Evolutionary conservation across 176 grass and related monocot genomes (phyloP), one percentile per base, ranked within the genome.

Genomic region (Aegilops longissima): DNA sequence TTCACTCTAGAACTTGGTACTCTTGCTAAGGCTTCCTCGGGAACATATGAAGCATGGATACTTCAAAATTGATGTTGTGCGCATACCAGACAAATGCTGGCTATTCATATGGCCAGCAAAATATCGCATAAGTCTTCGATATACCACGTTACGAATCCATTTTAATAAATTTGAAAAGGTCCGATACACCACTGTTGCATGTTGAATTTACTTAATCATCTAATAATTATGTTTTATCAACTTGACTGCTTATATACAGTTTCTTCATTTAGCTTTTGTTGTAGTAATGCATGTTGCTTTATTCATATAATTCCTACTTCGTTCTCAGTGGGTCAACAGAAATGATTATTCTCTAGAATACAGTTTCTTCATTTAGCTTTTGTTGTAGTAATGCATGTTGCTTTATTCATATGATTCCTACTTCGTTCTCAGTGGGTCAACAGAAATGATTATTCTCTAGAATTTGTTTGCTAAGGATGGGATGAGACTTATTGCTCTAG

Each of bases 11-110:
- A 80, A 87, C 66, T 90, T 79, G 66, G 80, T 87, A 75, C 21
- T 87, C 45, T 84, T 91, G 44, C 21, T 87, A 84, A 91, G 85
- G 75, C 68, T 91, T 75, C 74, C 58, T 80, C 36, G 83, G 66
- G 76, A 84, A 80, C 69, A 40, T 80, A 76, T 87, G 68, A 83
- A 69, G 81, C 80, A 87, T 16, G 83, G 76, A 68, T 87, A 49
- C 70, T 80, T 91, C 85, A 84, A 91, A 76, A 76, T 80, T 83
- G 80, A 80, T 84, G 75, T 3, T 49, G 67, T 74, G 59, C 49
- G 27, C 80, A 67, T 80, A 80, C 73, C 61, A 66, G 42, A 73
- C 73, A 68, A 21, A 34, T 61, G 62, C 68, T 38, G 11, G 34
- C 49, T 69, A 51, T 86, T 86, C 74, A 68, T 81, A 89, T 76